Conservation (phyloP, 1,284 basidiomycete genomes). For the Limonomyces culmigenus region DNA sequence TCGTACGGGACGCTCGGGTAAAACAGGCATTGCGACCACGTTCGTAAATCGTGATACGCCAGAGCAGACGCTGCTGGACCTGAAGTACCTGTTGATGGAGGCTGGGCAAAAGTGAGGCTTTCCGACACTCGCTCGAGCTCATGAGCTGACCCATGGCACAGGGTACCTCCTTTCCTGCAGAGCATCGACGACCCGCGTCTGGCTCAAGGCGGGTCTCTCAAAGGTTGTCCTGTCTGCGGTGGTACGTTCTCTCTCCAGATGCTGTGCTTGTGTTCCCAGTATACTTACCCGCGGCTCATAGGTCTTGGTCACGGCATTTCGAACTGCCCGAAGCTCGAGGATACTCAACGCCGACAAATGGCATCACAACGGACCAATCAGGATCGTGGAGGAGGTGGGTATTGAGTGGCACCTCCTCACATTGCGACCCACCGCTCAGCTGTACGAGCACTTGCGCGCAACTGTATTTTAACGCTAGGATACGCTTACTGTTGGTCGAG, state of each 20-base stretch:
- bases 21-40: conserved; percentile 99
- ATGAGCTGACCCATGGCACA: conserved; percentile 15
- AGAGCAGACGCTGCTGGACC: conserved; percentile 90
- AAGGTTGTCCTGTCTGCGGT: conserved; percentile 93
- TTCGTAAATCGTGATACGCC: conserved; percentile 97
- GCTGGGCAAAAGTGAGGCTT: conserved; percentile 80
- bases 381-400: conserved; percentile 35
- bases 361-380: conserved; percentile 62
- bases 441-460: neutral
- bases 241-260: too few species aligned
- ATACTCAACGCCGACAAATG: conserved; percentile 77
- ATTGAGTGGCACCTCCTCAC: conserved; percentile 16
- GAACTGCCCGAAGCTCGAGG: conserved; percentile 95
- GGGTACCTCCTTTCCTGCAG: conserved; percentile 89
- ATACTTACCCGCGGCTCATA: conserved; percentile 4
- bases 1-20: conserved; percentile 92
- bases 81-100: conserved; percentile 95
- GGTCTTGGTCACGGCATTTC: conserved; percentile 84
- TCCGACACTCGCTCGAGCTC: conserved; percentile 2
- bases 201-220: conserved; percentile 56
- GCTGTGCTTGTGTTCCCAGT: conserved; percentile 7
- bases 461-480: too few species aligned
- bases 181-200: conserved; percentile 87
- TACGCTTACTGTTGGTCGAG: too few species aligned
- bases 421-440: neutral